Evolutionary conservation across 2,329 filamentous ascomycete genomes (phyloP).

Genomic region (Aspergillus tubingensis): DNA sequence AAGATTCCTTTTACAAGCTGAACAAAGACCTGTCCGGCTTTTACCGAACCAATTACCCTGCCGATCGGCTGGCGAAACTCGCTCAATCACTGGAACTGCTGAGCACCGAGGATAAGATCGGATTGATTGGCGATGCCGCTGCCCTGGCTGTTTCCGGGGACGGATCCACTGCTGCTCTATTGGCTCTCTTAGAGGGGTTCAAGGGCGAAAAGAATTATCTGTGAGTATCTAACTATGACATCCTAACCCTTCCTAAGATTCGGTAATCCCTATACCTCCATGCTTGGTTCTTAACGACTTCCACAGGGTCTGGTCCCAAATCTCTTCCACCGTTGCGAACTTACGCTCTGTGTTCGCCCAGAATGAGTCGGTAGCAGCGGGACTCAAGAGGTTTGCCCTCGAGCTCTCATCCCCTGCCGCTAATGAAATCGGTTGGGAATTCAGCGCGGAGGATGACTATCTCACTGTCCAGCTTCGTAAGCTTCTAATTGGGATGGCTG

Average conservation of each 20-base stretch:
- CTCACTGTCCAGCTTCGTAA: conserved; percentile 80
- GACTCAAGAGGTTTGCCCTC: conserved; percentile 75
- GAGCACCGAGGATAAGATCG: conserved; percentile 86
- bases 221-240: conserved; percentile 38
- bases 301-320: conserved; percentile 75
- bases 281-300: conserved; percentile 19
- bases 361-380: conserved; percentile 69
- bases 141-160: conserved; percentile 87
- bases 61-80: conserved; percentile 77
- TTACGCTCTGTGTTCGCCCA: conserved; percentile 84
- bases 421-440: conserved; percentile 83
- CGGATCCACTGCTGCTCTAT: conserved; percentile 75
- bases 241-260: not conserved
- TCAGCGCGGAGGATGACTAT: conserved; percentile 75
- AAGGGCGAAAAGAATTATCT: conserved; percentile 78
- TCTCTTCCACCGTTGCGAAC: conserved; percentile 72
- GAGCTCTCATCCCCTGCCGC: conserved; percentile 74
- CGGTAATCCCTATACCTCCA: not conserved
- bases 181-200: conserved; percentile 85
- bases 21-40: conserved; percentile 88
- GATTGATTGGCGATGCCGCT: conserved; percentile 83
- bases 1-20: conserved; percentile 88
- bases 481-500: conserved; percentile 74
- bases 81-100: conserved; percentile 74
- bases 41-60: conserved; percentile 91